phyloP scores from a whole-genome alignment of 73 alveolate genomes.

The Tetrahymena thermophila region DNA sequence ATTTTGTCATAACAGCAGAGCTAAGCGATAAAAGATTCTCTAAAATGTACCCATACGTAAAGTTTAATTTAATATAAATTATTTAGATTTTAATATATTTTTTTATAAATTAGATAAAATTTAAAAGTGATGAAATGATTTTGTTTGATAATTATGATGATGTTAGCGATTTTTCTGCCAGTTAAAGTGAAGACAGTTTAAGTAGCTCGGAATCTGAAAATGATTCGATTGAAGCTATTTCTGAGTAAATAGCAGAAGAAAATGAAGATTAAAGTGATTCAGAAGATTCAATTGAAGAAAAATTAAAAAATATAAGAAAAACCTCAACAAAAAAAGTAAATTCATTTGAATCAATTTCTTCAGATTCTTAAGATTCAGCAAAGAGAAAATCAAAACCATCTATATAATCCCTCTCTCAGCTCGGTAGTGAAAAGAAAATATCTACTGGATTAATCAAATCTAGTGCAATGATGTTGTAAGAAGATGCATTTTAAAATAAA shows the following conservation, averaged over 20 bases:
- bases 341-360: neutral
- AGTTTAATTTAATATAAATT: neutral
- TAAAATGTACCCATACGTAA: neutral
- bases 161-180: neutral
- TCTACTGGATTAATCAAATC: neutral
- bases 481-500: neutral
- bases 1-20: neutral
- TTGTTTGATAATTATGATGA: neutral
- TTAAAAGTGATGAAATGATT: neutral
- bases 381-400: neutral
- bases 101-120: neutral
- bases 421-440: neutral
- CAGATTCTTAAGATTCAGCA: neutral
- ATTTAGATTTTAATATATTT: neutral
- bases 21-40: neutral
- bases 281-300: neutral
- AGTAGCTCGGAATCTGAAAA: neutral
- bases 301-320: neutral
- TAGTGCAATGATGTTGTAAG: neutral
- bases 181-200: neutral
- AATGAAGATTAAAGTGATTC: neutral
- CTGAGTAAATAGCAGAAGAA: neutral
- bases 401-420: neutral
- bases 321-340: neutral
- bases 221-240: neutral